phyloP scores from a whole-genome alignment of 805 yeast genomes.

The Candida orba region DNA sequence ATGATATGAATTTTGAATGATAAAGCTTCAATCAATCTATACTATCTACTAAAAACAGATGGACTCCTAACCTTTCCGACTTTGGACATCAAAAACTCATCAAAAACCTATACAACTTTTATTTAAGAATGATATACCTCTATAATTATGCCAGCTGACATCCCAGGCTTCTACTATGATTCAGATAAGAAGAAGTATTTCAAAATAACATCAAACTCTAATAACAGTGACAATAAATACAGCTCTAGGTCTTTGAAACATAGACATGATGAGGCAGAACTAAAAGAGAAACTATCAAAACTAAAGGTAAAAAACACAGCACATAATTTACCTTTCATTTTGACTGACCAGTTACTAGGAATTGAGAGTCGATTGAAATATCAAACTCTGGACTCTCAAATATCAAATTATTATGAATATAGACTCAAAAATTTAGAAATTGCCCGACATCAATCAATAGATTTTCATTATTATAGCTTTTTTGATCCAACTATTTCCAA shows the following conservation, averaged over 20 bases:
- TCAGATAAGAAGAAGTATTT: conserved; percentile 20
- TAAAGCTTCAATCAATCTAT: too few relatives aligned
- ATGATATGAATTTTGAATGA: too few relatives aligned
- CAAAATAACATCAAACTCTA: conserved; percentile 16
- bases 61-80: too few relatives aligned
- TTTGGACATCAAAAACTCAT: too few relatives aligned
- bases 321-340: background rate
- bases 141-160: conserved; percentile 9
- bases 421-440: background rate
- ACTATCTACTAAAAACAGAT: too few relatives aligned
- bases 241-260: conserved; percentile 8
- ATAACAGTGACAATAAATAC: conserved; percentile 10
- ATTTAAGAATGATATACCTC: background rate
- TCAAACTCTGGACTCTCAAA: conserved; percentile 1
- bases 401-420: conserved; percentile 2
- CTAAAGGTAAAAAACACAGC: background rate
- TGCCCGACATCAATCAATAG: too few relatives aligned
- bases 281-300: conserved; percentile 2
- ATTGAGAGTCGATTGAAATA: background rate
- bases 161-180: conserved; percentile 23
- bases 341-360: conserved; percentile 2
- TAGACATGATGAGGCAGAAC: conserved; percentile 7
- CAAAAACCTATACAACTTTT: background rate
- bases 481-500: background rate
- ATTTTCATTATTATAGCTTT: background rate